phyloP scores from a whole-genome alignment of 2,329 filamentous ascomycete genomes.

The Calonectria naviculata region DNA sequence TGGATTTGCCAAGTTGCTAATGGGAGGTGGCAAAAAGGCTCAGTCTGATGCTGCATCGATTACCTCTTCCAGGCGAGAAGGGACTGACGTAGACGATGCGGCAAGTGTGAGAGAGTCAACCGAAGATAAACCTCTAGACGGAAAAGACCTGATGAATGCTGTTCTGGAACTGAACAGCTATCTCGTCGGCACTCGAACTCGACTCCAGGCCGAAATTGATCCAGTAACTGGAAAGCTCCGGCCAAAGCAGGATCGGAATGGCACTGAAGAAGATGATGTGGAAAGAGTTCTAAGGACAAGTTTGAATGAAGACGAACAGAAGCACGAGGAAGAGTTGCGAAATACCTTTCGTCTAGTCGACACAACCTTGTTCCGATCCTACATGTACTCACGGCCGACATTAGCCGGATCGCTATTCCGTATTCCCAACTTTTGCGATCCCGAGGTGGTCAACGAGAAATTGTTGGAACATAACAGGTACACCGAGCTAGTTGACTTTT shows the following conservation, averaged over 20 bases:
- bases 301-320: conserved; percentile 60
- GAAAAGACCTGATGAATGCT: conserved; percentile 85
- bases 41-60: conserved; percentile 69
- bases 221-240: conserved; percentile 72
- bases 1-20: conserved; percentile 66
- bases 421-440: conserved; percentile 97
- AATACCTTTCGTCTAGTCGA: conserved; percentile 88
- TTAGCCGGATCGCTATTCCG: conserved; percentile 92
- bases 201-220: conserved; percentile 71
- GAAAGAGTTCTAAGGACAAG: conserved; percentile 65
- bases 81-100: conserved; percentile 64
- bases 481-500: conserved; percentile 95
- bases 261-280: conserved; percentile 60
- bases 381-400: conserved; percentile 91
- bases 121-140: conserved; percentile 71
- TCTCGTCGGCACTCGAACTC: conserved; percentile 83
- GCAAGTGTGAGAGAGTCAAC: conserved; percentile 59
- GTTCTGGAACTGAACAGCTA: conserved; percentile 88
- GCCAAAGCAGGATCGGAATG: conserved; percentile 56
- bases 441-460: conserved; percentile 93
- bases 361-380: conserved; percentile 92
- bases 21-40: conserved; percentile 56
- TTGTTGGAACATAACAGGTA: conserved; percentile 89
- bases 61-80: conserved; percentile 65
- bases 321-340: conserved; percentile 78